A percentile compares a stretch with the other conserved stretches of the same genome.
phyloP scores from a whole-genome alignment of 768 basidiomycete species.

The Amanita thiersii region DNA sequence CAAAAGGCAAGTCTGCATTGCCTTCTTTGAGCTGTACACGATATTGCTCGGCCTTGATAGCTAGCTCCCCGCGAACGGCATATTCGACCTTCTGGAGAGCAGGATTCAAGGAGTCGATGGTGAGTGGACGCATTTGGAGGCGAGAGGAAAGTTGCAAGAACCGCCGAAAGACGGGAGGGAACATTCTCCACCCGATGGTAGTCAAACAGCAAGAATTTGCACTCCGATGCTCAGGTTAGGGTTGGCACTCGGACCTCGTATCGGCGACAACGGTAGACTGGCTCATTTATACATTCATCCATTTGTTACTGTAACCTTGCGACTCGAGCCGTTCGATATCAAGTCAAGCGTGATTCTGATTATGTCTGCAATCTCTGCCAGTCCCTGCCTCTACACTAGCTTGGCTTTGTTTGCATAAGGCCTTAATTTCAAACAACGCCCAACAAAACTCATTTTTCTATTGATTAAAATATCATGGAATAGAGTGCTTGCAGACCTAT shows the following conservation, averaged over 20 bases:
- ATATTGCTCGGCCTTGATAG: slow-evolving; percentile 86
- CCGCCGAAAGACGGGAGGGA: slow-evolving; percentile 11
- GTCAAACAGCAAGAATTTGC: slow-evolving; percentile 7
- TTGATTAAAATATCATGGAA: neutral
- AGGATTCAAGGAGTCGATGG: slow-evolving; percentile 72
- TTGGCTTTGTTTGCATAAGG: slow-evolving; percentile 1
- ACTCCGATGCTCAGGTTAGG: neutral
- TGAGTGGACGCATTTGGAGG: slow-evolving; percentile 46
- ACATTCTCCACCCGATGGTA: slow-evolving; percentile 10
- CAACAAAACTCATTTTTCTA: slow-evolving; percentile 2
- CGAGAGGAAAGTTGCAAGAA: slow-evolving; percentile 6
- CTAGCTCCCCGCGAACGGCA: slow-evolving; percentile 94
- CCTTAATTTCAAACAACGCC: neutral
- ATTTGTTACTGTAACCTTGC: too few relatives aligned
- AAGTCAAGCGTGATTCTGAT: too few relatives aligned
- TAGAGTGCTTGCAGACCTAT: neutral
- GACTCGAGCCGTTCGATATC: too few relatives aligned
- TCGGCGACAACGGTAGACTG: too few relatives aligned
- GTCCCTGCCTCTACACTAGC: too few relatives aligned
- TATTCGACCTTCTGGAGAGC: slow-evolving; percentile 85
- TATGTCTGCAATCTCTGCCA: too few relatives aligned
- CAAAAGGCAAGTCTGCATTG: slow-evolving; percentile 67
- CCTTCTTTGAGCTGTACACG: slow-evolving; percentile 59
- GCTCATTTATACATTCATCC: too few relatives aligned
- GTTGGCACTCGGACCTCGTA: neutral